A percentile compares a stretch with the other conserved stretches of the same genome.
Evolutionary conservation across 75 land plant genomes (phyloP).

Genomic region (Sequoiadendron giganteum): DNA sequence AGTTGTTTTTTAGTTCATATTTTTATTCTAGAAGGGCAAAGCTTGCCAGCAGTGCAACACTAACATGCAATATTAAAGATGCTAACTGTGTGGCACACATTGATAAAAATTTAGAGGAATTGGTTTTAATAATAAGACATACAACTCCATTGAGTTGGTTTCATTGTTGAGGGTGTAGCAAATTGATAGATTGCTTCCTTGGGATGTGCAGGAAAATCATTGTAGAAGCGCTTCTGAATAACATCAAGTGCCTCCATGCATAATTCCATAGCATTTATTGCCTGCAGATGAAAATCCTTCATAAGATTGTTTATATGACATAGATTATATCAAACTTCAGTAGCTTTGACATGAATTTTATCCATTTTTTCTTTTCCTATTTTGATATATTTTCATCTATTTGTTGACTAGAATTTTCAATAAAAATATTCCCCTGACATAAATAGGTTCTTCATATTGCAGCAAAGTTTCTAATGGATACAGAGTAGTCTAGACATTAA

Average conservation of each 20-base stretch:
- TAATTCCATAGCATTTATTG: slow-evolving; percentile 83
- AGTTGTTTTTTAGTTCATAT: neutral
- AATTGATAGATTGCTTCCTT: slow-evolving; percentile 73
- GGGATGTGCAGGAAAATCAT: slow-evolving; percentile 87
- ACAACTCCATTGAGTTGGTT: slow-evolving; percentile 92
- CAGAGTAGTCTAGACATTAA: neutral
- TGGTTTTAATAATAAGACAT: slow-evolving; percentile 15
- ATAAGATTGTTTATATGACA: neutral
- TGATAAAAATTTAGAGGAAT: neutral
- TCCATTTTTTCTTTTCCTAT: neutral
- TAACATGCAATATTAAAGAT: slow-evolving; percentile 3
- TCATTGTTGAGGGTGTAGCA: slow-evolving; percentile 97
- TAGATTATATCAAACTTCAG: neutral
- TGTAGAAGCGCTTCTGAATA: slow-evolving; percentile 76
- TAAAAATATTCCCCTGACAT: neutral
- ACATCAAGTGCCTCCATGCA: slow-evolving; percentile 85
- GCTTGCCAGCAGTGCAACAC: neutral
- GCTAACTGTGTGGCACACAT: neutral
- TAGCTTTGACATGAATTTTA: neutral
- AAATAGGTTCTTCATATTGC: neutral
- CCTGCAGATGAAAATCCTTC: slow-evolving; percentile 36
- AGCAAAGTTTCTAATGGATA: neutral
- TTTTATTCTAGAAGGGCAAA: neutral
- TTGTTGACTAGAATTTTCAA: neutral
- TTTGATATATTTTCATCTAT: neutral